phyloP scores from a whole-genome alignment of 805 yeast genomes.

The Teunomyces cretensis region DNA sequence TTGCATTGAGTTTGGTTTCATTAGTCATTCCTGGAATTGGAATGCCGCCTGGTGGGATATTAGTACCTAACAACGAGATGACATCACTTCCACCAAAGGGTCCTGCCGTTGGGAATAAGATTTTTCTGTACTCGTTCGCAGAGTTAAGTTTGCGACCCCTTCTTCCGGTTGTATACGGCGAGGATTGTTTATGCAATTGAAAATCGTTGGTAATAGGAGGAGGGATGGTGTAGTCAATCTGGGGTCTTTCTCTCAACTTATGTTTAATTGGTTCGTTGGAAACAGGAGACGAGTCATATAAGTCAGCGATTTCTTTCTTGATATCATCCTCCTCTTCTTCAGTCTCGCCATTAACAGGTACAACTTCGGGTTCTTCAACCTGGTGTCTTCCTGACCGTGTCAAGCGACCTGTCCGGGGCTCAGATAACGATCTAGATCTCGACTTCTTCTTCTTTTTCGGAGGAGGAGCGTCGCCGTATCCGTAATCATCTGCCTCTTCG shows the following conservation, averaged over 20 bases:
- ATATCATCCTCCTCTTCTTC: slow-evolving; percentile 40
- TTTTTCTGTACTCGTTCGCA: slow-evolving; percentile 54
- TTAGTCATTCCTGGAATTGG: slow-evolving; percentile 36
- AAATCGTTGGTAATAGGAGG: slow-evolving; percentile 64
- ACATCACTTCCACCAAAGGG: slow-evolving; percentile 98
- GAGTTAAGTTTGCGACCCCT: slow-evolving; percentile 27
- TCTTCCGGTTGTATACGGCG: slow-evolving; percentile 30
- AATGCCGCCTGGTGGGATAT: slow-evolving; percentile 52
- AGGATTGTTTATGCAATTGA: slow-evolving; percentile 20
- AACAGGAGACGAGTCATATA: slow-evolving; percentile 62
- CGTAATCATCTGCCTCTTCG: slow-evolving; percentile 25
- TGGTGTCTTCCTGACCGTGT: slow-evolving; percentile 16
- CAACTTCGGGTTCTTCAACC: slow-evolving; percentile 2
- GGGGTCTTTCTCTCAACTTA: slow-evolving; percentile 47
- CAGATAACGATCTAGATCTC: slow-evolving; percentile 25
- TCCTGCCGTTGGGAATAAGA: slow-evolving; percentile 90
- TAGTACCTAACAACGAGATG: slow-evolving; percentile 73
- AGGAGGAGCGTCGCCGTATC: slow-evolving; percentile 13
- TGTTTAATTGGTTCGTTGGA: slow-evolving; percentile 42
- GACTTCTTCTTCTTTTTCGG: slow-evolving; percentile 13
- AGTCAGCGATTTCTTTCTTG: slow-evolving; percentile 64
- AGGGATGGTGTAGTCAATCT: slow-evolving; percentile 75
- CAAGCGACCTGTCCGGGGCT: slow-evolving; percentile 20
- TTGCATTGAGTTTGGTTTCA: slow-evolving; percentile 26
- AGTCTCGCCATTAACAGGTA: slow-evolving; percentile 11